phyloP scores from a whole-genome alignment of 2,329 filamentous ascomycete species.

The Verticillium klebahnii region DNA sequence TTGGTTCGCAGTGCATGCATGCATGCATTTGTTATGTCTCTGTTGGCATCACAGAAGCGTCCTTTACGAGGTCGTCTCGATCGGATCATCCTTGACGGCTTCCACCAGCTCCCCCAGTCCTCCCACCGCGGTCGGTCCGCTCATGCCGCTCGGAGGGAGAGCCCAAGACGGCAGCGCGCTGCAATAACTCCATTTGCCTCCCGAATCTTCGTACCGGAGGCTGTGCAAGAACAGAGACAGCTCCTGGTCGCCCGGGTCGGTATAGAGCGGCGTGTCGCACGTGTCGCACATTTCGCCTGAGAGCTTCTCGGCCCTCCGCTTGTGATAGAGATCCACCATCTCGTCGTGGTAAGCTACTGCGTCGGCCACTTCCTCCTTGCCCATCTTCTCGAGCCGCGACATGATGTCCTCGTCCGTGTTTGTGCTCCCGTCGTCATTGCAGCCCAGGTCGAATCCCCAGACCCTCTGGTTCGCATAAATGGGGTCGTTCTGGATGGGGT shows the following conservation, averaged over 20 bases:
- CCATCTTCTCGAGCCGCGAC: slow-evolving; percentile 79
- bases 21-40: too few species aligned
- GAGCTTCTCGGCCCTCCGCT: slow-evolving; percentile 88
- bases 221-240: slow-evolving; percentile 92
- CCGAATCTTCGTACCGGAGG: slow-evolving; percentile 78
- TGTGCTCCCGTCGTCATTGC: slow-evolving; percentile 58
- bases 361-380: slow-evolving; percentile 87
- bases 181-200: slow-evolving; percentile 81
- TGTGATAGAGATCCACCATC: slow-evolving; percentile 86
- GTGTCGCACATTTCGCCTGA: slow-evolving; percentile 77
- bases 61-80: slow-evolving; percentile 26
- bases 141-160: slow-evolving; percentile 67
- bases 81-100: slow-evolving; percentile 43
- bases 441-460: slow-evolving; percentile 77
- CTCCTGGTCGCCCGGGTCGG: slow-evolving; percentile 85
- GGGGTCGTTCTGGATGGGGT: slow-evolving; percentile 95
- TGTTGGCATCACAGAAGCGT: background rate
- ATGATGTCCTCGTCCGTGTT: slow-evolving; percentile 89
- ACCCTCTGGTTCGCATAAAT: slow-evolving; percentile 95
- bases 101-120: slow-evolving; percentile 55
- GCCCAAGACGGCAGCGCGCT: slow-evolving; percentile 86
- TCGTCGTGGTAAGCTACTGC: slow-evolving; percentile 92
- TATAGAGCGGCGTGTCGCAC: slow-evolving; percentile 86
- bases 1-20: too few species aligned
- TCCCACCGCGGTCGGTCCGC: slow-evolving; percentile 66